Percentiles rank a stretch among this genome's conserved stretches.
These are phyloP conservation scores for Talaromyces albobiverticillius DNA, from an alignment of 2,329 filamentous ascomycete genomes.

Conservation along the genomic window DNA sequence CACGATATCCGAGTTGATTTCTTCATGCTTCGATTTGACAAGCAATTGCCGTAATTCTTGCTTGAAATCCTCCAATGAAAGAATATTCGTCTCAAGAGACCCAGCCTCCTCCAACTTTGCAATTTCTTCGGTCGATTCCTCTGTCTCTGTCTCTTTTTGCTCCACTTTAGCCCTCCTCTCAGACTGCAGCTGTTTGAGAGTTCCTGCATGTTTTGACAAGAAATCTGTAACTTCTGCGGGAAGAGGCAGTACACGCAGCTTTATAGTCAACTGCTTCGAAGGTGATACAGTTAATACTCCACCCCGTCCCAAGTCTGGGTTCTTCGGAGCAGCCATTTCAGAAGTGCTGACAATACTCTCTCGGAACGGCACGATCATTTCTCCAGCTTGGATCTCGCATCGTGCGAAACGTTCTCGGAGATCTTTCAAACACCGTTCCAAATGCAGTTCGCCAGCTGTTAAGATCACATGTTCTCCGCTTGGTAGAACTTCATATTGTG, in stretches of 20 bases:
- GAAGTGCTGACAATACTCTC: conserved; percentile 84
- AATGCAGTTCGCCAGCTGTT: conserved; percentile 89
- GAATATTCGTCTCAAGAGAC: conserved; percentile 56
- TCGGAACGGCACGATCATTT: conserved; percentile 91
- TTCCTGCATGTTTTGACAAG: conserved; percentile 71
- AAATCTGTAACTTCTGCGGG: conserved; percentile 79
- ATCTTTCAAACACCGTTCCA: conserved; percentile 92
- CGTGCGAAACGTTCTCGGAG: conserved; percentile 86
- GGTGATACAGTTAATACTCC: conserved; percentile 71
- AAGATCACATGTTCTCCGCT: conserved; percentile 94
- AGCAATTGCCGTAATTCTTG: conserved; percentile 64
- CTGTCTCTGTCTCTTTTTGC: conserved; percentile 31
- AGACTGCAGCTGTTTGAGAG: conserved; percentile 75
- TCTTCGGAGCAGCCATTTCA: conserved; percentile 87
- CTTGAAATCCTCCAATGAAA: conserved; percentile 75
- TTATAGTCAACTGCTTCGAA: conserved; percentile 80
- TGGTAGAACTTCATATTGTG: conserved; percentile 87
- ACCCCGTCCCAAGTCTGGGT: conserved; percentile 82
- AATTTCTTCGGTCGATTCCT: conserved; percentile 36
- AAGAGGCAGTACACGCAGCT: conserved; percentile 73
- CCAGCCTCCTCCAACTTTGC: conserved; percentile 54
- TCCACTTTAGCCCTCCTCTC: conserved; percentile 59
- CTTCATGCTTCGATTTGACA: conserved; percentile 68
- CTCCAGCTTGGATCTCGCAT: conserved; percentile 91
- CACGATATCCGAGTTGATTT: conserved; percentile 72